phyloP scores from a whole-genome alignment of 768 basidiomycete species.

The Asterophora lycoperdoides region DNA sequence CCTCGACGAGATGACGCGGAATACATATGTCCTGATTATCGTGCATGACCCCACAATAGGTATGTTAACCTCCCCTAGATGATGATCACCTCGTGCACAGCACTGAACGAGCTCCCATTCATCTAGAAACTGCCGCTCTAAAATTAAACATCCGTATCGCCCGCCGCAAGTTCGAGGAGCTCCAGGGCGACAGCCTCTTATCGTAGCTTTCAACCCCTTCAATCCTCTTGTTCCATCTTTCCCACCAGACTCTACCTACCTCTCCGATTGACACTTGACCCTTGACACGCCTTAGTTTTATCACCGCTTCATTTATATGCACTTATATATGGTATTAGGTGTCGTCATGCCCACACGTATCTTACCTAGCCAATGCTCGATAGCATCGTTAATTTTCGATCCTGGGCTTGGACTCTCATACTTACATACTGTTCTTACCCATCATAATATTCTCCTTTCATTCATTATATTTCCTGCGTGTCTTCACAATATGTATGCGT shows the following conservation, averaged over 20 bases:
- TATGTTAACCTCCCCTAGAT: constrained; percentile 27
- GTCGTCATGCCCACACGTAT: not conserved
- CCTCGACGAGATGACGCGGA: constrained; percentile 87
- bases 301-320: constrained; percentile 4
- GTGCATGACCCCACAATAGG: constrained; percentile 88
- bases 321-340: constrained; percentile 3
- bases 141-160: constrained; percentile 86
- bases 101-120: not conserved
- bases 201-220: constrained; percentile 20
- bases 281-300: not conserved
- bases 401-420: too few species aligned
- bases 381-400: too few species aligned
- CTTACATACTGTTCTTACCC: too few species aligned
- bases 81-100: too few species aligned
- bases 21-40: constrained; percentile 89
- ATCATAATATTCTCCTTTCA: too few species aligned
- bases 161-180: constrained; percentile 82
- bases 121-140: constrained; percentile 81
- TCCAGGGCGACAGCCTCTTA: constrained; percentile 67
- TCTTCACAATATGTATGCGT: too few species aligned
- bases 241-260: not conserved
- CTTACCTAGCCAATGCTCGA: not conserved
- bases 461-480: too few species aligned
- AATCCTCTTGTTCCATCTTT: not conserved
- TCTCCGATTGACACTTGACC: not conserved